Percentiles rank a stretch among this genome's conserved stretches.
Evolutionary conservation across 805 yeast genomes (phyloP).

Genomic region (Lachancea sp.): DNA sequence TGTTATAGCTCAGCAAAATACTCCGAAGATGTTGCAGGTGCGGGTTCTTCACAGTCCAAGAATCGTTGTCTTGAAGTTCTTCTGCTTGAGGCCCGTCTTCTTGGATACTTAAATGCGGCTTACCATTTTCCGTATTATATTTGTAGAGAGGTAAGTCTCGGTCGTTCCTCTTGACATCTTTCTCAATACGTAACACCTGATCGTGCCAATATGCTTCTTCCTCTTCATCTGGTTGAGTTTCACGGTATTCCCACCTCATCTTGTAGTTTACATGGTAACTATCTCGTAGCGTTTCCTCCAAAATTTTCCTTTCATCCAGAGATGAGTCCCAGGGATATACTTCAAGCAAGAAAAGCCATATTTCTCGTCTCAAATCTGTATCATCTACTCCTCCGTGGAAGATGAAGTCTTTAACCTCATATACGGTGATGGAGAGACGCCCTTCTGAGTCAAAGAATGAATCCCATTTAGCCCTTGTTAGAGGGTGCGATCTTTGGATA

Average conservation of each 20-base stretch:
- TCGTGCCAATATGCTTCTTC: constrained; percentile 75
- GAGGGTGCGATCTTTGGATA: constrained; percentile 49
- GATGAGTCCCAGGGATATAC: constrained; percentile 89
- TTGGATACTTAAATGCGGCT: constrained; percentile 24
- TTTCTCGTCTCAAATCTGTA: constrained; percentile 51
- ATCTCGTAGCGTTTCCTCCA: constrained; percentile 48
- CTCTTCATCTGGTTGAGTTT: constrained; percentile 28
- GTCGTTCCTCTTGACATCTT: constrained; percentile 90
- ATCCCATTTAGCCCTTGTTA: constrained; percentile 66
- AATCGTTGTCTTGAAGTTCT: constrained; percentile 39
- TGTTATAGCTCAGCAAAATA: constrained; percentile 80
- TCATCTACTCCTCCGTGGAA: constrained; percentile 83
- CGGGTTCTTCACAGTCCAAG: constrained; percentile 62
- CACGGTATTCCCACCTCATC: constrained; percentile 59
- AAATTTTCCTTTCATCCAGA: constrained; percentile 54
- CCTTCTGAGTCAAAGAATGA: constrained; percentile 79
- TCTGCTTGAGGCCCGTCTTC: constrained; percentile 32
- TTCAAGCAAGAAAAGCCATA: constrained; percentile 79
- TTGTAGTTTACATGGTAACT: constrained; percentile 59
- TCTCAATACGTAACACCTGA: constrained; percentile 83
- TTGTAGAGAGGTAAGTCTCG: constrained; percentile 63
- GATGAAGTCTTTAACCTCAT: constrained; percentile 73
- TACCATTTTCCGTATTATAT: constrained; percentile 35
- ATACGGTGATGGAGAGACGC: constrained; percentile 59
- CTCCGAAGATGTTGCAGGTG: constrained; percentile 68